Conservation (phyloP, 805 yeast species). For the Candida oleophila region DNA sequence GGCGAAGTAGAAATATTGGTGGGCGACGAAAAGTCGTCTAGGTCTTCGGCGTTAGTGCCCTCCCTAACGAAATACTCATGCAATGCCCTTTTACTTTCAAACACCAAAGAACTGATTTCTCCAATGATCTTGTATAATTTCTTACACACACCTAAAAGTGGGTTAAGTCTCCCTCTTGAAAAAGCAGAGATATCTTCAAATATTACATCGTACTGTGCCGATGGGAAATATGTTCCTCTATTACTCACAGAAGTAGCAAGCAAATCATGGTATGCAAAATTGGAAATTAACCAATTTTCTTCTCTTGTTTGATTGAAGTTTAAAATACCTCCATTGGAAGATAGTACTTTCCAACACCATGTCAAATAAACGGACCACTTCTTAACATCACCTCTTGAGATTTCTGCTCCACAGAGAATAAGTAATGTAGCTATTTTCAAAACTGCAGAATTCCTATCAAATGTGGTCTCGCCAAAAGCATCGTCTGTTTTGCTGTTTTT, state of each 20-base stretch:
- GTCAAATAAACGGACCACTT: slow-evolving; percentile 70
- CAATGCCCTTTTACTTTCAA: slow-evolving; percentile 42
- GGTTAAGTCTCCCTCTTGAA: slow-evolving; percentile 52
- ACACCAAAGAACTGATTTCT: slow-evolving; percentile 61
- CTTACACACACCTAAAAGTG: slow-evolving; percentile 71
- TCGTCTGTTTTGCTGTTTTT: slow-evolving; percentile 12
- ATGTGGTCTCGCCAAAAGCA: neutral
- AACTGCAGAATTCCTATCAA: slow-evolving; percentile 34
- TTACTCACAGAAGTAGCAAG: slow-evolving; percentile 60
- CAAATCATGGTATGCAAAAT: slow-evolving; percentile 80
- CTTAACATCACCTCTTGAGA: slow-evolving; percentile 77
- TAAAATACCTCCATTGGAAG: slow-evolving; percentile 62
- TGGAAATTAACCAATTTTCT: slow-evolving; percentile 71
- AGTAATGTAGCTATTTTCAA: slow-evolving; percentile 62
- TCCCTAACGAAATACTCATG: slow-evolving; percentile 9
- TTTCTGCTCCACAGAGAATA: slow-evolving; percentile 75
- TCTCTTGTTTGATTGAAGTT: slow-evolving; percentile 51
- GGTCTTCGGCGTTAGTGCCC: neutral
- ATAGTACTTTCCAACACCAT: slow-evolving; percentile 64
- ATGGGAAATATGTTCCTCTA: slow-evolving; percentile 64
- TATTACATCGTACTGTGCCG: slow-evolving; percentile 56
- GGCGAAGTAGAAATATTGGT: slow-evolving; percentile 9
- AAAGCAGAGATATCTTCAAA: slow-evolving; percentile 36
- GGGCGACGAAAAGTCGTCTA: neutral
- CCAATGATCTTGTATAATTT: slow-evolving; percentile 67